Base-by-base conservation (phyloP, 108 stramenopile genomes). In the Fragilaria crotonensis region DNA sequence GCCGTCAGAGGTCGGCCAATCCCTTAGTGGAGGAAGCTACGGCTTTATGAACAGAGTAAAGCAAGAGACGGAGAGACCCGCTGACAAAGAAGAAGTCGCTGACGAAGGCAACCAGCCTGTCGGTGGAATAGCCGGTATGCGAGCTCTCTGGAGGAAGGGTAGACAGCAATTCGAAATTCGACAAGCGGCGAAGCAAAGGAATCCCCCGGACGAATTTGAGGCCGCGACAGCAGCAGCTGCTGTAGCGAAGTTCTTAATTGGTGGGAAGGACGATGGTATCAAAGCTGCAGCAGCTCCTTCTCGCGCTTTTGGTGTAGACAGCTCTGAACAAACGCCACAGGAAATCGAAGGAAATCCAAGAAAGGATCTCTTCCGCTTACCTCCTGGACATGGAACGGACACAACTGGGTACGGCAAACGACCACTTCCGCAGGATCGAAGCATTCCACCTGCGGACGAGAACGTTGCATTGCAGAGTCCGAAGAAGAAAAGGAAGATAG, bases 231-330 rank as follows among this genome's bases (percentile, higher is more conserved):
- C 60, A 9, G 51, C 75, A 4, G 74, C 74, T 7, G 59, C 69
- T 14, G 70, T 75, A 27, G 74, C 70, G 14, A 67, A 67, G n/a
- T 75, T 71, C 57, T 48, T 75, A 9, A 75, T 75, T 58, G 47
- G 58, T 26, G 33, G 44, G 19, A 41, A 41, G 36, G 36, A 41
- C 14, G 36, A 41, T 11, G 14, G 11, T 11, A 41, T 7, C 7
- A 41, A 41, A 14, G 14, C 7, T 11, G 7, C 36, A 7, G 14
- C 7, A 7, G 14, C 36, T 11, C 14, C 36, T 11, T 14, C 14
- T 11, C 36, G 14, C 11, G 36, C 7, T 14, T 7, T 11, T 7
- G n/a, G n/a, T n/a, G n/a, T n/a, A n/a, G 11, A 41, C 14, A 14
- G 14, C 7, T 11, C 11, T 41, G 36, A 41, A 14, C 36, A 11